phyloP scores from a whole-genome alignment of 345 rosid genomes.

The Excoecaria cochinchinensis region DNA sequence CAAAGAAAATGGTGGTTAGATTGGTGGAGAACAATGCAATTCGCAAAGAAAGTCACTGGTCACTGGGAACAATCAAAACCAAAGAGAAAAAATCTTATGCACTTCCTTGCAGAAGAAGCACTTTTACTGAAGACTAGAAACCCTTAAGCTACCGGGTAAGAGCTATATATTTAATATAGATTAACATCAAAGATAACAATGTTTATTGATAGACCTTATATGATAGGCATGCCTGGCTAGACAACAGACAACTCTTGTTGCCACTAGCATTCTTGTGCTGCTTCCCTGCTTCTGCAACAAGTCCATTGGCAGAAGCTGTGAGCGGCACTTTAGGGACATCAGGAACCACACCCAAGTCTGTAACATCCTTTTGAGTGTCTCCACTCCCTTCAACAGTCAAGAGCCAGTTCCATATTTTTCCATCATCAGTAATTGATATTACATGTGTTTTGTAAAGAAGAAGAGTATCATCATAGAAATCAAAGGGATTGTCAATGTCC shows the following conservation, averaged over 20 bases:
- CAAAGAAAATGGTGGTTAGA: conserved; percentile 12
- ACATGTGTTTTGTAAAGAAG: conserved; percentile 67
- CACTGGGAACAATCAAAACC: conserved; percentile 3
- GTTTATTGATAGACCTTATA: conserved; percentile 59
- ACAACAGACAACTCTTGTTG: conserved; percentile 41
- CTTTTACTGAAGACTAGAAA: background rate
- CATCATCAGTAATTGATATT: conserved; percentile 89
- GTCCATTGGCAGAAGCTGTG: conserved; percentile 37
- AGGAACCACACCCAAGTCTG: conserved; percentile 25
- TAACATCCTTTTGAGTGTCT: conserved; percentile 43
- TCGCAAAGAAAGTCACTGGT: background rate
- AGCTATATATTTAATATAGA: background rate
- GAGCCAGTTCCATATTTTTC: conserved; percentile 94
- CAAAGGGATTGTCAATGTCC: conserved; percentile 85
- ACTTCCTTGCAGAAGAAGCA: too few species aligned
- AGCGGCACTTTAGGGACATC: conserved; percentile 31
- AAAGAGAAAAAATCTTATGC: background rate
- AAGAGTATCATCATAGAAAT: conserved; percentile 71
- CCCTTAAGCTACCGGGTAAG: background rate
- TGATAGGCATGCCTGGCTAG: conserved; percentile 41
- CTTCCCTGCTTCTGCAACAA: conserved; percentile 31
- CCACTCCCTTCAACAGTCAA: conserved; percentile 72
- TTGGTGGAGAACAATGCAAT: background rate
- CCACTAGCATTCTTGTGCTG: conserved; percentile 32
- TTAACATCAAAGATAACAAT: background rate